Evolutionary conservation across 1,284 basidiomycete species (phyloP).

Genomic region (Moesziomyces globuligerus): DNA sequence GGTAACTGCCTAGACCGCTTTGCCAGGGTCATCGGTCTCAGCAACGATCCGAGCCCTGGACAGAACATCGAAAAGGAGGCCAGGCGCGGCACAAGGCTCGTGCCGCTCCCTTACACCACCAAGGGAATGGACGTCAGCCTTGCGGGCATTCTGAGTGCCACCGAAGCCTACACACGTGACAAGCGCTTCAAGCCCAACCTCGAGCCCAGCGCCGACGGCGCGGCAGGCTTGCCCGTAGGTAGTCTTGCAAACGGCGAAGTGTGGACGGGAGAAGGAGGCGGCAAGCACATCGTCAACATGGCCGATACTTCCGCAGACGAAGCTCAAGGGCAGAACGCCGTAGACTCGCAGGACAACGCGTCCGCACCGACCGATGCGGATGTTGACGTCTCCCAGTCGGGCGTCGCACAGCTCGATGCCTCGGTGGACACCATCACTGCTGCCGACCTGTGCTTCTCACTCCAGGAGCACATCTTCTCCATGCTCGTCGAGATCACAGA

Average conservation of each 20-base stretch:
- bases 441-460: constrained; percentile 92
- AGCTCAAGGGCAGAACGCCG: background rate
- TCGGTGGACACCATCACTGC: constrained; percentile 75
- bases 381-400: constrained; percentile 32
- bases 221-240: constrained; percentile 41
- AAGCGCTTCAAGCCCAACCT: constrained; percentile 48
- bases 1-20: constrained; percentile 98
- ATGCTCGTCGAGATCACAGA: constrained; percentile 99
- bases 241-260: constrained; percentile 58
- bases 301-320: constrained; percentile 1
- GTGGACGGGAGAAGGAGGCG: constrained; percentile 58
- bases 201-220: constrained; percentile 11
- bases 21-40: constrained; percentile 91
- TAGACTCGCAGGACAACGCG: background rate
- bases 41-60: constrained; percentile 96
- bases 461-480: constrained; percentile 96
- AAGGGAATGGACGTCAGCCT: constrained; percentile 99
- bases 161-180: constrained; percentile 79
- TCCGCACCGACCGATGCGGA: constrained; percentile 19
- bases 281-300: constrained; percentile 53
- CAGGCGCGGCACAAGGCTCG: constrained; percentile 79
- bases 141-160: constrained; percentile 88
- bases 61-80: constrained; percentile 98
- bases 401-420: constrained; percentile 23
- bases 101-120: constrained; percentile 91